Base-by-base conservation (phyloP, 208 protist species). In the Acanthamoeba sp. region DNA sequence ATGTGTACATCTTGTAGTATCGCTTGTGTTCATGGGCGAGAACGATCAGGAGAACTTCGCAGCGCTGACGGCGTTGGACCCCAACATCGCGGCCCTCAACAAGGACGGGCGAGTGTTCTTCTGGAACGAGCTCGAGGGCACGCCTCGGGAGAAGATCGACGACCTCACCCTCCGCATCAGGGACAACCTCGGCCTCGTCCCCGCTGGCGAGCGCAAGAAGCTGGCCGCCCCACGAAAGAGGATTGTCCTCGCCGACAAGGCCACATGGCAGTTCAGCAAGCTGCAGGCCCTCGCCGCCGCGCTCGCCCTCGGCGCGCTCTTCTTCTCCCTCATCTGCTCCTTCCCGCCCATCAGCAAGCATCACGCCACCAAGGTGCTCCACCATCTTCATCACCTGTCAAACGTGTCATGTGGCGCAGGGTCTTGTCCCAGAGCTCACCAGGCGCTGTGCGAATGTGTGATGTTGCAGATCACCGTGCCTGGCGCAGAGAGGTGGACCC, bases 71-170 rank as follows among this genome's bases (percentile, higher is more conserved):
- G 29, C 34, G 66, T 29, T 76, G 9, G 66, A 76, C n/a, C 66
- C 66, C 32, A 76, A 76, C 66, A 76, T 76, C 36, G 66, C 22
- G 22, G 66, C 66, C 12, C 12, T 76, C 27, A 18, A 76, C 36
- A 42, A 76, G 32, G 66, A 24, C n/a, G 66, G 66, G 1, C 66
- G 66, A 5, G 66, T 76, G 16, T 76, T 76, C 66, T 76, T 76
- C 66, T 76, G 66, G 66, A 76, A 76, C 66, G 36, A 76, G n/a
- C 66, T 76, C n/a, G 66, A 76, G 66, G 66, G 66, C n/a, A 76
- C 66, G 32, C 29, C 66, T 29, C 7, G 20, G 36, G 12, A 76
- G 66, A 76, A 76, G 66, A 18, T 76, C 36, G 66, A 76, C 36
- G 66, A 76, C 1, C 66, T 76, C 32, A 38, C 16, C 29, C n/a